Evolutionary conservation across 805 yeast genomes (phyloP), one percentile per base, ranked within the genome.

Genomic region (Spathaspora boniae): DNA sequence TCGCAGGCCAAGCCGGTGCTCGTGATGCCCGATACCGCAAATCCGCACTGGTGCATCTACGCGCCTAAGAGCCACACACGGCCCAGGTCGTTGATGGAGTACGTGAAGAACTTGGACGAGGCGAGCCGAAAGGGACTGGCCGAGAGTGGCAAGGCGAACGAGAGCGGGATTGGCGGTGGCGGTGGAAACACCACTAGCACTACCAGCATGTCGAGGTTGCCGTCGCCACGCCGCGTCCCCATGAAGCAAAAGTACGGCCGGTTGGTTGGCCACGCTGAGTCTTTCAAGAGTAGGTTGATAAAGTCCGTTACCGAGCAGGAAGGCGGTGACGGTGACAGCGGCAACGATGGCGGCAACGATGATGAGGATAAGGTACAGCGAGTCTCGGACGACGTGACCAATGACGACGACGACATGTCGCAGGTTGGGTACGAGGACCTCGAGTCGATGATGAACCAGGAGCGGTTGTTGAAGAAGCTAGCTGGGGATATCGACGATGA

Each of bases 41-140:
- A 75, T 37, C 56, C 62, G 16, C 52, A 58, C 24, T 78, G 83
- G 82, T 77, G 84, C 47, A 53, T 79, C 2, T 76, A 62, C 52
- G 77, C 76, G 12, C 79, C 79, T 1, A 30, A 27, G 19, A 30
- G 27, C 15, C 28, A 29, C 16, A 23, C 16, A 18, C 32, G 30
- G 16, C 41, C 44, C 15, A 42, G 36, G 26, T 41, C 43, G 17
- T 40, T 46, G 17, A 24, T 42, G 8, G 44, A 44, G 16, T 42
- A 33, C 22, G 28, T 40, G 16, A 45, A 16, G 6, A 36, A 42
- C 17, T 20, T 27, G 17, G 27, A 29, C 23, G 15, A 41, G 36
- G 9, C 20, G 20, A 33, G 39, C 20, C 16, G 15, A 18, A 33
- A 25, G 14, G 16, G 11, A 9, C 11, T n/a, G n/a, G 5, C 12